Evolutionary conservation across 495 filamentous ascomycete genomes (phyloP).

Genomic region (Apodospora peruviana): DNA sequence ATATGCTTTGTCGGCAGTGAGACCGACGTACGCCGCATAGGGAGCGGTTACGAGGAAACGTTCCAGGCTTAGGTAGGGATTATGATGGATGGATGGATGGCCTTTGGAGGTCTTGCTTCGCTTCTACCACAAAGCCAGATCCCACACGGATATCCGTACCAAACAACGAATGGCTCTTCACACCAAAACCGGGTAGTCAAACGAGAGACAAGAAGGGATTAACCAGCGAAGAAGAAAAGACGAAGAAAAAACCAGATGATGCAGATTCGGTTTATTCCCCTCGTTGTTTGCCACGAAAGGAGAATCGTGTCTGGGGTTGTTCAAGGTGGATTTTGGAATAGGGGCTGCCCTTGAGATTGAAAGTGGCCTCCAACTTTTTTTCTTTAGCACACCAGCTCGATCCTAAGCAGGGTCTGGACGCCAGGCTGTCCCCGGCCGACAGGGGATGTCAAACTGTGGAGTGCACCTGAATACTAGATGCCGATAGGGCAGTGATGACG

Average conservation of each 20-base stretch:
- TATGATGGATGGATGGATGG: background rate
- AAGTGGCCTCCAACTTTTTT: no score
- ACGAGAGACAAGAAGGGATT: slow-evolving; percentile 5
- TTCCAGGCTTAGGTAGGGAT: background rate
- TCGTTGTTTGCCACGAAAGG: background rate
- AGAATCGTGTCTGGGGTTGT: no score
- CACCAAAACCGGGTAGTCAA: background rate
- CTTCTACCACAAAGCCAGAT: background rate
- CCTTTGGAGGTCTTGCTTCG: background rate
- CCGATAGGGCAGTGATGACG: no score
- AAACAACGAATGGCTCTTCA: background rate
- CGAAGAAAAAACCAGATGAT: no score
- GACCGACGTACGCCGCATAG: slow-evolving; percentile 55
- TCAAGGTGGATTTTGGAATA: no score
- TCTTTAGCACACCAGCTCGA: no score
- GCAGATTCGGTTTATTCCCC: background rate
- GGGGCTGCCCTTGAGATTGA: no score
- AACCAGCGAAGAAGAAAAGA: slow-evolving; percentile 1
- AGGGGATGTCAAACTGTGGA: no score
- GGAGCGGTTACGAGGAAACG: slow-evolving; percentile 1
- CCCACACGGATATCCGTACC: background rate
- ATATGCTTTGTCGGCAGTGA: slow-evolving; percentile 53
- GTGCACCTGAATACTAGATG: no score
- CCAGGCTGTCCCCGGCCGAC: no score
- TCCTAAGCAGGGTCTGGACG: no score